Conservation (phyloP, 345 rosid genomes). For the Boechera divaricarpa region DNA sequence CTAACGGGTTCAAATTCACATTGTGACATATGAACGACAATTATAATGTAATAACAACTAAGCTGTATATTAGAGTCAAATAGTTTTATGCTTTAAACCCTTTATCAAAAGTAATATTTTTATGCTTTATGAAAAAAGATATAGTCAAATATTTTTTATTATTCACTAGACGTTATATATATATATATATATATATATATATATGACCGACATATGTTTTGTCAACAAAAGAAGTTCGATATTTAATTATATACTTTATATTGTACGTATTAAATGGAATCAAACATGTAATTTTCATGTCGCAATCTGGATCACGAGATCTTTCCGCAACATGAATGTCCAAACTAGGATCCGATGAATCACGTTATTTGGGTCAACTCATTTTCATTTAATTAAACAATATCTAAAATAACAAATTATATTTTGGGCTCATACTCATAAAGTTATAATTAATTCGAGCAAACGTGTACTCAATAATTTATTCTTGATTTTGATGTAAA, state of each 20-base stretch:
- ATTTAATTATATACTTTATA: conserved; percentile 1
- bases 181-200: neutral
- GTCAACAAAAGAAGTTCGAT: neutral
- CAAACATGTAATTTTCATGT: conserved; percentile 41
- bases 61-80: neutral
- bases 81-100: no score
- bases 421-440: neutral
- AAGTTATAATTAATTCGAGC: conserved; percentile 1
- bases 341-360: conserved; percentile 34
- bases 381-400: conserved; percentile 24
- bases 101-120: no score
- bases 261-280: conserved; percentile 9
- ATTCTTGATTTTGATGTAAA: neutral
- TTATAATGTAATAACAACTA: neutral
- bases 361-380: conserved; percentile 38
- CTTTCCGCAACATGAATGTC: conserved; percentile 34
- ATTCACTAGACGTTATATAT: neutral
- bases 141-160: neutral
- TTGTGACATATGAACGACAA: neutral
- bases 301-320: conserved; percentile 43
- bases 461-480: neutral
- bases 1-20: neutral
- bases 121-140: neutral
- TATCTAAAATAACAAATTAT: neutral
- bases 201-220: neutral